Percentiles rank a stretch among this genome's conserved stretches.
These are phyloP conservation scores for Flaveria ramosissima DNA, from an alignment of 129 eudicot genomes.

Conservation along the genomic window DNA sequence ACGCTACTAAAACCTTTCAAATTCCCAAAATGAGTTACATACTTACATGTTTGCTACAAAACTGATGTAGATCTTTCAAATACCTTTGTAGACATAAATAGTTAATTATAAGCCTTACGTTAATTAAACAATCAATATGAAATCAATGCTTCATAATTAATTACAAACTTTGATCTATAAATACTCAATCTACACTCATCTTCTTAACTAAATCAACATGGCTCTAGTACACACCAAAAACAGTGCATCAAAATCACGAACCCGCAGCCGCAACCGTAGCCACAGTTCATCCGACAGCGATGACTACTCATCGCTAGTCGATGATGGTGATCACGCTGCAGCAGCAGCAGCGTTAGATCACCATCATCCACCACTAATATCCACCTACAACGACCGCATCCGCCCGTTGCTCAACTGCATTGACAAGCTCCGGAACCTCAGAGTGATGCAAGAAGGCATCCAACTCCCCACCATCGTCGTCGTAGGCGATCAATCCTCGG, in stretches of 20 bases:
- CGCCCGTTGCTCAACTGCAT: conserved; percentile 48
- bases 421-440: conserved; percentile 44
- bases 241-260: conserved; percentile 25
- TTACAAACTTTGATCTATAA: conserved; percentile 16
- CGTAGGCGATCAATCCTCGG: conserved; percentile 54
- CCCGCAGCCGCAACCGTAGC: not conserved
- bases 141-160: not conserved
- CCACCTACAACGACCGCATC: conserved; percentile 50
- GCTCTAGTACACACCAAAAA: conserved; percentile 15
- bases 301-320: conserved; percentile 25
- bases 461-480: conserved; percentile 60
- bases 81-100: not conserved
- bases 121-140: not conserved
- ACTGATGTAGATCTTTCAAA: not conserved
- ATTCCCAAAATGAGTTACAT: not conserved
- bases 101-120: not conserved
- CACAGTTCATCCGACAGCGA: conserved; percentile 28
- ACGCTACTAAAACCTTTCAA: not conserved
- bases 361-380: conserved; percentile 35
- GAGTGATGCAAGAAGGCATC: conserved; percentile 51
- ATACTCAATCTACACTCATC: conserved; percentile 10
- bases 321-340: not conserved
- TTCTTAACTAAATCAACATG: conserved; percentile 18
- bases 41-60: not conserved
- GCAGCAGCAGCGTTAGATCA: not conserved